Evolutionary conservation across 2,329 filamentous ascomycete genomes (phyloP), one percentile per base, ranked within the genome.

Genomic region (Canariomyces notabilis): DNA sequence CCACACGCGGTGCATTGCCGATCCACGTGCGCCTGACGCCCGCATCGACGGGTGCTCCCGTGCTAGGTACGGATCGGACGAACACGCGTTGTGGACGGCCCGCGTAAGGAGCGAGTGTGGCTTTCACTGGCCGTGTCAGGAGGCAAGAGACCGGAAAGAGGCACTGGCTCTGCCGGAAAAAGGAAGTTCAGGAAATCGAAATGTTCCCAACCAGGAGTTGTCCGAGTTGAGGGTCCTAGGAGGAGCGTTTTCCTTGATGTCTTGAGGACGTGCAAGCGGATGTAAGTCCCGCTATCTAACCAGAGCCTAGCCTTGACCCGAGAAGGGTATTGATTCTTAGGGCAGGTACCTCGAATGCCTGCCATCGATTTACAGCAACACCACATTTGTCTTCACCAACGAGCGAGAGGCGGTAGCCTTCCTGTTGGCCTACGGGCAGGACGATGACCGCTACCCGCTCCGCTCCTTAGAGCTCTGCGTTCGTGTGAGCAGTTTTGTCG

Each of bases 311-410:
- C 5, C n/a, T 20, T 9, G 2, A 33, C 3, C 22, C 23, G 19
- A 22, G 18, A 8, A 37, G n/a, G 4, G 9, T 29, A 6, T 14
- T 42, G 9, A 43, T n/a, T 4, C 42, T 1, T n/a, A 9, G 8
- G 8, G 1, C 15, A 63, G 60, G 50, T 64, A 63, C 48, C 36
- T 55, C 4, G 62, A 65, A 39, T 53, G 43, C 37, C 42, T 58
- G 15, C 49, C 52, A 1, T 50, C 57, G 6, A 46, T 64, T 19
- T 61, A 59, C 42, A 21, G 38, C 12, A 41, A 40, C 38, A 45
- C 59, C 5, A 64, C 58, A 23, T 63, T 63, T 46, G 50, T 59
- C 49, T 59, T 65, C 35, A 62, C 57, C 46, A 56, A 63, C 39
- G 53, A 51, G 22, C 20, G 33, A 31, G 44, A 52, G 1, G 60